A percentile compares a stretch with the other conserved stretches of the same genome.
These are phyloP conservation scores for Trichoderma sp. DNA, from an alignment of 2,329 filamentous ascomycete species.

Conservation along the genomic window DNA sequence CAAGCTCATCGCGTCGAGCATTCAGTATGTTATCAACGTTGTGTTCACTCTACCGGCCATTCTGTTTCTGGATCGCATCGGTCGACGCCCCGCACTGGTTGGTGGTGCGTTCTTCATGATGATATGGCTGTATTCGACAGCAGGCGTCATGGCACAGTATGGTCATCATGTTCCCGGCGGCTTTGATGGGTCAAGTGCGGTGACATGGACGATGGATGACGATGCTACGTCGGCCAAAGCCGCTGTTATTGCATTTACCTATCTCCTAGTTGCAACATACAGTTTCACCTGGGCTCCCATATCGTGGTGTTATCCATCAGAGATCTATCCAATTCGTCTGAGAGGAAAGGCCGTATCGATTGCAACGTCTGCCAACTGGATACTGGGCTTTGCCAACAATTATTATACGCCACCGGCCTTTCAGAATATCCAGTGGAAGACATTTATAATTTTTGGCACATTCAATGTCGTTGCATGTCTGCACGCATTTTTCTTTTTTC, in stretches of 20 bases:
- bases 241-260: slow-evolving; percentile 13
- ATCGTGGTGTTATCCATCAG: slow-evolving; percentile 16
- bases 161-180: slow-evolving; percentile 12
- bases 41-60: slow-evolving; percentile 1
- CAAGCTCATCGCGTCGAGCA: slow-evolving; percentile 8
- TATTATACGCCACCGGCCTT: slow-evolving; percentile 2
- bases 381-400: slow-evolving; percentile 38
- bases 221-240: slow-evolving; percentile 4
- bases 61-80: slow-evolving; percentile 13
- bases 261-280: slow-evolving; percentile 16
- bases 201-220: slow-evolving; percentile 14
- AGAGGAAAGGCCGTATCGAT: slow-evolving; percentile 15
- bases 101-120: slow-evolving; percentile 21
- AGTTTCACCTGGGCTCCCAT: slow-evolving; percentile 2
- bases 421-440: slow-evolving; percentile 13
- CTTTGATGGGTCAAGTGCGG: neutral
- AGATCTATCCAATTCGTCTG: slow-evolving; percentile 6
- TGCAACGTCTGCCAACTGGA: slow-evolving; percentile 15
- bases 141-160: slow-evolving; percentile 17
- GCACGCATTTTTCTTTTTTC: slow-evolving; percentile 7
- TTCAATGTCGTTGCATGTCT: neutral
- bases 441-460: slow-evolving; percentile 7
- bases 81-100: slow-evolving; percentile 1
- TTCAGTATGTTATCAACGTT: slow-evolving; percentile 14
- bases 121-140: neutral